Evolutionary conservation across 1,284 basidiomycete genomes (phyloP), one percentile per base, ranked within the genome.

Genomic region (Tilletia caries): DNA sequence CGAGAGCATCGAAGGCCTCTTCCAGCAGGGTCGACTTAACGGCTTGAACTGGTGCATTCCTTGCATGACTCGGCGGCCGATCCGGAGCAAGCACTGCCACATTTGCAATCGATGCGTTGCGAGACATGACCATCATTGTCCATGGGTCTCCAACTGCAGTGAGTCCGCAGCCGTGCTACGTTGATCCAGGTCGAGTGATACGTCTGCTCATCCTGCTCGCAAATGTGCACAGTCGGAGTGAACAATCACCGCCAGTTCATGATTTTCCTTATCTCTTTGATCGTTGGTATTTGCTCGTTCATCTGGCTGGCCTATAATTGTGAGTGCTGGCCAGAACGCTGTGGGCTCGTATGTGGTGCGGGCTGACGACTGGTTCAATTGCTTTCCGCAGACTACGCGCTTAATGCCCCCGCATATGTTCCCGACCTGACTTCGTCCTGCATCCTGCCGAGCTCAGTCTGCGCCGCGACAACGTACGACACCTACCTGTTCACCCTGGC

Each of bases 81-180:
- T 99, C 27, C 88, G 95, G 6, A 95, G 92, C 29, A 98, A 96
- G 83, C 96, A 99, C 83, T 98, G 95, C 85, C 89, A 93, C 18
- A 87, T 92, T 41, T 98, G 95, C 81, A 91, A 95, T 76, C 89
- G 90, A 70, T 98, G 96, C 80, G 88, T 95, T 20, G 92, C 91
- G 6, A 71, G 81, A 0, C 77, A 80, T 70, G 81, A 83, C 65
- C 81, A 83, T 41, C 95, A 98, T 81, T 98, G 95, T 79, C 96
- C 96, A 8, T 99, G 95, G 95, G 90, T 98, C n/a, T 96, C 93
- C 91, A 98, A 98, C 84, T 98, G 95, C 83, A 72, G 58, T 62
- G n/a, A 33, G 58, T 33, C 12, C 33, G 20, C 10, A 10, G 37
- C 2, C 37, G 8, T 41, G 8, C 10, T 41, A 6, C 15, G 2